Percentiles rank a stretch among this genome's conserved stretches.
Evolutionary conservation across 495 filamentous ascomycete species (phyloP).

Genomic region (Lasiosphaeris hirsuta): DNA sequence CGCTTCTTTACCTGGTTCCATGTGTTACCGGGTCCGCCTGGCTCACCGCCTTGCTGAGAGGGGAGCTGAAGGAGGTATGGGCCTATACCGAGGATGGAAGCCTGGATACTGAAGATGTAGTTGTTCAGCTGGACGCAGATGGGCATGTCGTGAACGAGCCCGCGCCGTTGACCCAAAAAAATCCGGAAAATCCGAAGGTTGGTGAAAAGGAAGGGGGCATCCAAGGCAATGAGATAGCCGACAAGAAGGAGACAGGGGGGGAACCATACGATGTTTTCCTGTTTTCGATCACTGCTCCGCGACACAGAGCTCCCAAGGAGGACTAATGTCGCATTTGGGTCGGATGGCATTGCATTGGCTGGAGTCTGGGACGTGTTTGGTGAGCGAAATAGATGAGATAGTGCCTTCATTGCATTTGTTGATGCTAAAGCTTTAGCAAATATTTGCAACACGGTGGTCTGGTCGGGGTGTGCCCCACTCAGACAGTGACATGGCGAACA

Average conservation of each 20-base stretch:
- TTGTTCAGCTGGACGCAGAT: slow-evolving; percentile 37
- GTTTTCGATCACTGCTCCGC: slow-evolving; percentile 27
- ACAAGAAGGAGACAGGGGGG: neutral
- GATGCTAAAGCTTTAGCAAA: no score
- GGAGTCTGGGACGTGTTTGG: neutral
- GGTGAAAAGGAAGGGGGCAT: slow-evolving; percentile 5
- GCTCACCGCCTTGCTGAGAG: slow-evolving; percentile 68
- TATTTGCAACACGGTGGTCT: no score
- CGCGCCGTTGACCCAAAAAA: neutral
- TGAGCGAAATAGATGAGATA: neutral
- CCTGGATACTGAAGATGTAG: slow-evolving; percentile 44
- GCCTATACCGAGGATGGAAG: slow-evolving; percentile 71
- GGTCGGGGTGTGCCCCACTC: no score
- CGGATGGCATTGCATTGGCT: neutral
- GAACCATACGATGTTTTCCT: slow-evolving; percentile 25
- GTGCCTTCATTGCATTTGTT: no score
- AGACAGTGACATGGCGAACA: no score
- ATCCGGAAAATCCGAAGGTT: slow-evolving; percentile 1
- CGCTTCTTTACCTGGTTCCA: slow-evolving; percentile 89
- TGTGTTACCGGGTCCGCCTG: slow-evolving; percentile 73
- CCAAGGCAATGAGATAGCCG: neutral
- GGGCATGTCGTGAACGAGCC: slow-evolving; percentile 19
- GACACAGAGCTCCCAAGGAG: slow-evolving; percentile 7
- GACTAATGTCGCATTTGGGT: slow-evolving; percentile 2
- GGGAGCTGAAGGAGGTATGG: slow-evolving; percentile 74